These are phyloP conservation scores for Hyaloscypha hepaticicola DNA, from an alignment of 495 filamentous ascomycete genomes.

Conservation along the genomic window DNA sequence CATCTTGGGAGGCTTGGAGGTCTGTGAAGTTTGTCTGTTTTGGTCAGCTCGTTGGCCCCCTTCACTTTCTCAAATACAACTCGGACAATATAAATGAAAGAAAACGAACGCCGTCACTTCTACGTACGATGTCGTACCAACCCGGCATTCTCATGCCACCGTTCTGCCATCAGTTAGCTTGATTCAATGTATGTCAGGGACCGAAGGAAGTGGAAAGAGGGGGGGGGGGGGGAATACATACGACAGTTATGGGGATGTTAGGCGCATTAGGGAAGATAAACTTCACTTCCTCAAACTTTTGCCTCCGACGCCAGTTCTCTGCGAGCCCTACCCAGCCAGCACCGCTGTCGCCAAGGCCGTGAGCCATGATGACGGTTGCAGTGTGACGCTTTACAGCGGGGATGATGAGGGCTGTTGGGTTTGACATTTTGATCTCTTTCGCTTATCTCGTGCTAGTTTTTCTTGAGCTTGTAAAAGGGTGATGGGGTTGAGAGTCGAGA, in stretches of 20 bases:
- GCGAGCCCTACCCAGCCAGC: slow-evolving; percentile 76
- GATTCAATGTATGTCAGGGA: neutral
- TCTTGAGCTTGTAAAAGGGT: too few relatives aligned
- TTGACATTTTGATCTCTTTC: slow-evolving; percentile 33
- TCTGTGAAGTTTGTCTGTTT: slow-evolving; percentile 28
- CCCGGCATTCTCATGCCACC: slow-evolving; percentile 82
- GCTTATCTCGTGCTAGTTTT: too few relatives aligned
- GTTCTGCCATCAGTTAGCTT: slow-evolving; percentile 51
- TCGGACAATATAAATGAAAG: neutral
- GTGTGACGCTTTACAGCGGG: slow-evolving; percentile 89
- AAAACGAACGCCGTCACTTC: slow-evolving; percentile 30
- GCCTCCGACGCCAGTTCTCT: slow-evolving; percentile 83
- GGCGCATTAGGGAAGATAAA: slow-evolving; percentile 97
- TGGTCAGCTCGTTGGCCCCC: neutral
- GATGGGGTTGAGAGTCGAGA: too few relatives aligned
- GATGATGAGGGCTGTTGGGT: slow-evolving; percentile 61
- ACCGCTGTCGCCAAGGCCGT: slow-evolving; percentile 85
- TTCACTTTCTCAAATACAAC: neutral
- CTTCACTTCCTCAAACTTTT: slow-evolving; percentile 82
- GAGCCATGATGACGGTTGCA: slow-evolving; percentile 89
- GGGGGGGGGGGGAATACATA: slow-evolving; percentile 42
- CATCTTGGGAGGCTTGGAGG: slow-evolving; percentile 58
- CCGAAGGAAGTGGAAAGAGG: too few relatives aligned
- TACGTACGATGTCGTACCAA: slow-evolving; percentile 86
- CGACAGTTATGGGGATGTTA: slow-evolving; percentile 79